phyloP scores from a whole-genome alignment of 2,329 filamentous ascomycete species.

The Pseudogymnoascus sp. region DNA sequence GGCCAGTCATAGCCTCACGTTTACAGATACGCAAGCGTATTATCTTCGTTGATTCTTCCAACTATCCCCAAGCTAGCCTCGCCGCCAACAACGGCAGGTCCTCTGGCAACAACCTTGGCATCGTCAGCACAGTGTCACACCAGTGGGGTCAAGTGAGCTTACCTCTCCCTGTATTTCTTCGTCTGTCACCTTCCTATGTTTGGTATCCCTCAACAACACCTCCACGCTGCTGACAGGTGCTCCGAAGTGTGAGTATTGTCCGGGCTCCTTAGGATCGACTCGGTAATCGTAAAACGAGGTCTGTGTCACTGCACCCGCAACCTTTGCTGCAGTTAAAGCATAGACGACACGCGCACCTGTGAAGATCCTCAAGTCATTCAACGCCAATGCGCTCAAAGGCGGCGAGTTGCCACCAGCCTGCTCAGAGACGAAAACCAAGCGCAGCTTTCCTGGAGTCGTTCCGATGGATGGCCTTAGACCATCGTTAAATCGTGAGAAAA shows the following conservation, averaged over 20 bases:
- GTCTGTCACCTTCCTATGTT: conserved; percentile 56
- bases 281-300: conserved; percentile 86
- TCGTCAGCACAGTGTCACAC: conserved; percentile 15
- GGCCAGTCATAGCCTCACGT: neutral
- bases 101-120: conserved; percentile 61
- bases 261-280: conserved; percentile 36
- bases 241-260: conserved; percentile 65
- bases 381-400: conserved; percentile 58
- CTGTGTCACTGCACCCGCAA: conserved; percentile 87
- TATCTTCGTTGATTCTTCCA: conserved; percentile 63
- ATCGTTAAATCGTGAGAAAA: conserved; percentile 57
- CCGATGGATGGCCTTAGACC: conserved; percentile 54
- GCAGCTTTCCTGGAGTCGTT: conserved; percentile 63
- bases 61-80: conserved; percentile 58
- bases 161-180: conserved; percentile 58
- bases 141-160: conserved; percentile 29
- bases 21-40: conserved; percentile 56
- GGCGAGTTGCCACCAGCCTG: conserved; percentile 57
- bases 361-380: conserved; percentile 78
- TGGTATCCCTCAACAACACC: conserved; percentile 62
- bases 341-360: conserved; percentile 77
- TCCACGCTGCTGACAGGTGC: conserved; percentile 75
- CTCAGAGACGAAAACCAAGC: conserved; percentile 75
- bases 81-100: conserved; percentile 65
- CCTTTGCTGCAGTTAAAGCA: conserved; percentile 70